Evolutionary conservation across 2,329 filamentous ascomycete genomes (phyloP), one percentile per base, ranked within the genome.

Genomic region (Cryphonectria carpinicola): DNA sequence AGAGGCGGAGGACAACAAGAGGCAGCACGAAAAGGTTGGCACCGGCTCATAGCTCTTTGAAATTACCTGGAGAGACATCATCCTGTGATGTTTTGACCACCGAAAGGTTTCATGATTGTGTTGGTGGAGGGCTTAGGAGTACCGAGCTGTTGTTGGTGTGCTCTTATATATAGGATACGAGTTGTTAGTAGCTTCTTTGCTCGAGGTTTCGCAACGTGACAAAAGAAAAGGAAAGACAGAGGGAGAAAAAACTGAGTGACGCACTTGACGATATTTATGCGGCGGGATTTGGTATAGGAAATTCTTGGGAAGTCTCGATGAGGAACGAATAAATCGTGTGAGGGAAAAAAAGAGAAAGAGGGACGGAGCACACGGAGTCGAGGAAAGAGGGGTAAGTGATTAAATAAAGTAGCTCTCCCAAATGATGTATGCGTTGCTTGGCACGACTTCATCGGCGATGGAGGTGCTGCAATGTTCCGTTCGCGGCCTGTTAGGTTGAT

Each of bases 21-120:
- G 39, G 69, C 56, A 71, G 63, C 43, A 35, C 35, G 66, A 22
- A 66, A 70, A 69, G 74, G 74, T 75, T 75, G 76, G 78, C 78
- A 79, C 78, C 78, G 78, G 78, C 78, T 78, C 78, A 79, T 77
- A 76, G 77, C 70, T 77, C 74, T 77, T 76, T 60, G 35, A 77
- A 77, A 71, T 76, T 79, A 78, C 78, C 78, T 78, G 77, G 77
- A 75, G 61, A 74, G 69, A 75, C 75, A 76, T 76, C 75, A 73
- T 72, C 32, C 41, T 70, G 68, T 58, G 67, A 70, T 63, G 68
- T 41, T 32, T 32, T 58, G 49, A 71, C 73, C 71, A 69, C 64
- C 67, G 73, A 73, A 74, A 70, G 68, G 54, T 56, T 41, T 63
- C 73, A 74, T 74, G 66, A 64, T 67, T 68, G 37, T 64, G 58